Evolutionary conservation across 495 filamentous ascomycete species (phyloP), one percentile per base, ranked within the genome.

Genomic region (Ascodesmis nigricans): DNA sequence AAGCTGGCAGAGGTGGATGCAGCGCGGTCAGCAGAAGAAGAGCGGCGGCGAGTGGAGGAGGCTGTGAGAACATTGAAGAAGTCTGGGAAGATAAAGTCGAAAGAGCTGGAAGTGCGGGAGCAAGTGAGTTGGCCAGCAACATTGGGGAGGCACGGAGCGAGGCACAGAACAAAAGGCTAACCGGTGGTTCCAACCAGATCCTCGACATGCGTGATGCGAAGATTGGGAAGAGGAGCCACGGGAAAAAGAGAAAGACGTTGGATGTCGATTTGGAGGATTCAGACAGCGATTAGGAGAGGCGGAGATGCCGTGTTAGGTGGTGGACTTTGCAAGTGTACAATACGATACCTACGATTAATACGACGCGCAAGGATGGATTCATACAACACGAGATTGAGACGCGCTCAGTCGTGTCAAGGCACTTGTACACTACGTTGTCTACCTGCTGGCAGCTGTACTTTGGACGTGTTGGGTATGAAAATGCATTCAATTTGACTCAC

Each of bases 81-180:
- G 6, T 6, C 15, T 33, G 21, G 21, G 7, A 26, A 26, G n/a
- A 23, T 26, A 8, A 5, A 9, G 33, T 25, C 15, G 21, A 23
- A 35, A 9, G 33, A 35, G 21, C 7, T 25, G 20, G 21, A 26
- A 20, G 33, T 35, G 7, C 33, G 33, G 10, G 33, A 35, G 33
- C 24, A 23, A 17, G 33, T 35, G 27, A 8, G 33, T 26, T 24
- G 5, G 11, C 21, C 10, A 15, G 1, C 4, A n/a, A 9, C n/a
- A 33, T 19, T 8, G 11, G 7, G 13, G 22, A 6, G 10, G 1
- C 8, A 3, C 5, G 3, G 19, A 16, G 1, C 10, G 9, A 3
- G 10, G 29, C 9, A 16, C 29, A 25, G n/a, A 25, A n/a, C n/a
- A n/a, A n/a, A n/a, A n/a, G n/a, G n/a, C n/a, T n/a, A n/a, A n/a